Percentiles rank a stretch among this genome's conserved stretches.
phyloP scores from a whole-genome alignment of 2,329 filamentous ascomycete genomes.

The Fusarium pseudocircinatum region DNA sequence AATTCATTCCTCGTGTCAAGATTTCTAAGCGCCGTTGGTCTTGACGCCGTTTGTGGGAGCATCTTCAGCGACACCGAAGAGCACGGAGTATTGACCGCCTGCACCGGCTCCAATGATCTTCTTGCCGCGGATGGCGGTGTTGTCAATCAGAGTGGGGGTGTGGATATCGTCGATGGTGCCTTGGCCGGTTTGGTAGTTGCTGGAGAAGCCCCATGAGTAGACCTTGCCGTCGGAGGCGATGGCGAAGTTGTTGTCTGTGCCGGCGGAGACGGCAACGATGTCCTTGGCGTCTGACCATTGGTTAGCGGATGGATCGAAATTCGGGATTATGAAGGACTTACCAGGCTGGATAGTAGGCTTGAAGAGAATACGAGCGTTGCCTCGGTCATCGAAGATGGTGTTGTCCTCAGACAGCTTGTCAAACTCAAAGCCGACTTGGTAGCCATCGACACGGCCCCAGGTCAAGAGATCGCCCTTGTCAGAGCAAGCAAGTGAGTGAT shows the following conservation, averaged over 20 bases:
- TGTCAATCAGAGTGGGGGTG: conserved; percentile 82
- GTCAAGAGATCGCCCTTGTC: conserved; percentile 65
- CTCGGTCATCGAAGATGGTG: conserved; percentile 70
- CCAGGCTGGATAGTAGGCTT: conserved; percentile 54
- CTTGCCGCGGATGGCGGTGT: conserved; percentile 80
- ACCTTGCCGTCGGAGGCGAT: conserved; percentile 76
- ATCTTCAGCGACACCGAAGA: conserved; percentile 58
- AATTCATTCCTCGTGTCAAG: conserved; percentile 13
- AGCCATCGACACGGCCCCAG: conserved; percentile 67
- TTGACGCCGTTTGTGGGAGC: conserved; percentile 45
- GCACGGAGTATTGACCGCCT: conserved; percentile 84
- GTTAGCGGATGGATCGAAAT: not conserved
- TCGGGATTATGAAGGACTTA: conserved; percentile 43
- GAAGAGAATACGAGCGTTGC: conserved; percentile 71
- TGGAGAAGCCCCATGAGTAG: conserved; percentile 84
- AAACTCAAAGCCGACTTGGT: conserved; percentile 66
- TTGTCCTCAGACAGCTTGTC: conserved; percentile 59
- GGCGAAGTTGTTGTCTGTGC: conserved; percentile 78
- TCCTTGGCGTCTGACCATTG: conserved; percentile 58
- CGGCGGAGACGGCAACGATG: conserved; percentile 66
- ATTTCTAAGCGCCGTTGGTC: conserved; percentile 35
- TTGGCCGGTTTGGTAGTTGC: conserved; percentile 82
- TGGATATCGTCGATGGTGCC: conserved; percentile 83
- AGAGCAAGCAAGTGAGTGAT: conserved; percentile 77
- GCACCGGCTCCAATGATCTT: conserved; percentile 81